Evolutionary conservation across 768 basidiomycete genomes (phyloP), one percentile per base, ranked within the genome.

Genomic region (Phylloporus sp.): DNA sequence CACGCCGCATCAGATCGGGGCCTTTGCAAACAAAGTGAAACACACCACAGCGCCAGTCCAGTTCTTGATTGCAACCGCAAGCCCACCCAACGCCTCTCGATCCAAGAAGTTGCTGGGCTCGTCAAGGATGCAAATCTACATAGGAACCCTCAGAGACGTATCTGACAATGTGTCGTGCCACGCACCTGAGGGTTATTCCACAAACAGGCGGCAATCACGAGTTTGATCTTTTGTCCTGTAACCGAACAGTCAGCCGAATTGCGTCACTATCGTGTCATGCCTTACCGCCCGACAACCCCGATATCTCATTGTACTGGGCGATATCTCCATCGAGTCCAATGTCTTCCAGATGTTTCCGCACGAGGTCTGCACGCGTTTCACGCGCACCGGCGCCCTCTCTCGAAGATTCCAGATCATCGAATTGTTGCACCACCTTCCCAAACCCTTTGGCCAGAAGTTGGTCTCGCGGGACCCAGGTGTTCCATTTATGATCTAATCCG

Each of bases 81-180:
- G 76, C 53, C 95, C 95, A 58, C 95, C 95, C 18, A 97, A 76
- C 20, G 94, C 93, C 69, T 97, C 95, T 58, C 95, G 85, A 69
- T 97, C 94, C 75, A 97, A 80, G 79, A 97, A 97, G 73, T 98
- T 97, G 67, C 91, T 95, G 31, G 92, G 92, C 70, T 93, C 91
- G 67, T 94, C 91, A 29, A 92, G 79, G 13, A 89, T 73, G 64
- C 87, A 88, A 34, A 64, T 56, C 63, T 58, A 86, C 85, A 80
- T 81, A 45, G 22, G 39, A 56, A 18, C 26, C 51, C 51, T 56
- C 44, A 56, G 39, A 27, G 42, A 24, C 29, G 29, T 44, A 31
- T 47, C 46, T 34, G 48, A 39, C 26, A 53, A 15, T 9, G 15
- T 32, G 16, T 39, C 29, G 36, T 5, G 26, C 29, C 43, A 65